Base-by-base conservation (phyloP, 1,139 yeast genomes). In the Candida freyschussii region DNA sequence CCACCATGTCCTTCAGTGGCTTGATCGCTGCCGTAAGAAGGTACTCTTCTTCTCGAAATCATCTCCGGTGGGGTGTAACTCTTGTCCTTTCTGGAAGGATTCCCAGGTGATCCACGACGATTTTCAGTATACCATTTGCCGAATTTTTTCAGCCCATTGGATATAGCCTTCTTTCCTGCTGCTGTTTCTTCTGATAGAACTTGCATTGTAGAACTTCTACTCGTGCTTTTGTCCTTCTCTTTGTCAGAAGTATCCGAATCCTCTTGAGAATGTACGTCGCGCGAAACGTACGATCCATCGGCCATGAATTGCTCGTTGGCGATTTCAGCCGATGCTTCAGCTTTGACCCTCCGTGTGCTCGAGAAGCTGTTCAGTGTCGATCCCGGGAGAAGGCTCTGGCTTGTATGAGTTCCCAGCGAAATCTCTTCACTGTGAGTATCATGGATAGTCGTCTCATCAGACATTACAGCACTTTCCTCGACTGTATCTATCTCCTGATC, bases 111-210 rank as follows among this genome's bases (percentile, higher is more conserved):
- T 10, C 32, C 20, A 36, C 39, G 39, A 38, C 33, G 53, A 64
- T 64, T 69, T 33, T 72, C 78, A 35, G 69, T 73, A 46, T 80
- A 80, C 86, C 89, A 78, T 41, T 72, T 77, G 2, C 83, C 84
- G n/a, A 81, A 57, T 46, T 74, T 78, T 39, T 67, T 72, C 30
- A 78, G 56, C 0, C 82, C 72, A 30, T 56, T 59, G 4, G 69
- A 49, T 9, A 67, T 52, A n/a, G 57, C 56, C 29, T 58, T 62
- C 34, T 56, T 50, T 2, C 62, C 49, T 7, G 54, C 53, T 5
- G 45, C 24, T 9, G 57, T 50, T 30, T 57, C 55, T 8, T 47
- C 55, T 8, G 54, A 43, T 7, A 50, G 13, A 1, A 37, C 22
- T 26, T 42, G 53, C 46, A 40, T 41, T 6, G 48, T 39, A 17